Percentiles rank a stretch among this genome's conserved stretches.
phyloP scores from a whole-genome alignment of 257 asterid genomes.

The Solanum bulbocastanum region DNA sequence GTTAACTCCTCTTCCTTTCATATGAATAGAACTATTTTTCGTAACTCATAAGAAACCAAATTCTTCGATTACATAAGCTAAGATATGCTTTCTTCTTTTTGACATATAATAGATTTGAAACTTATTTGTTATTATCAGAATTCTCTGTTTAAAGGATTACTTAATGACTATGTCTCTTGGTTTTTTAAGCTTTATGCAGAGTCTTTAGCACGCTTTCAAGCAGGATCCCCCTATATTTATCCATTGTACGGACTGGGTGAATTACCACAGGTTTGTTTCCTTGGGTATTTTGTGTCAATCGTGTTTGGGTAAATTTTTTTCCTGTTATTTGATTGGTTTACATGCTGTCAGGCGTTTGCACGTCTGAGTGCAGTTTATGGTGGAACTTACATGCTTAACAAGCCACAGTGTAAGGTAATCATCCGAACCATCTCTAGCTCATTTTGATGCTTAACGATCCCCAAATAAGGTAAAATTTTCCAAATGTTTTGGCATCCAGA shows the following conservation, averaged over 20 bases:
- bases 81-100: background rate
- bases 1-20: background rate
- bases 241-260: constrained; percentile 98
- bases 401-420: constrained; percentile 86
- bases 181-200: constrained; percentile 82
- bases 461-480: background rate
- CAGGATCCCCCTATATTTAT: constrained; percentile 95
- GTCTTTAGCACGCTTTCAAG: constrained; percentile 91
- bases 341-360: constrained; percentile 73
- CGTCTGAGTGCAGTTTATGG: constrained; percentile 99
- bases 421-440: background rate
- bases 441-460: background rate
- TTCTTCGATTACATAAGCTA: background rate
- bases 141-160: background rate
- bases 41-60: background rate
- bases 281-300: background rate
- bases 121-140: background rate
- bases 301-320: background rate
- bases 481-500: background rate
- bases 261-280: constrained; percentile 81
- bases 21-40: background rate
- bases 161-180: background rate
- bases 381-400: constrained; percentile 96
- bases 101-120: background rate
- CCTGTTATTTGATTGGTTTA: background rate